Evolutionary conservation across 2,329 filamentous ascomycete species (phyloP).

Genomic region (Macrophomina pseudophaseolina): DNA sequence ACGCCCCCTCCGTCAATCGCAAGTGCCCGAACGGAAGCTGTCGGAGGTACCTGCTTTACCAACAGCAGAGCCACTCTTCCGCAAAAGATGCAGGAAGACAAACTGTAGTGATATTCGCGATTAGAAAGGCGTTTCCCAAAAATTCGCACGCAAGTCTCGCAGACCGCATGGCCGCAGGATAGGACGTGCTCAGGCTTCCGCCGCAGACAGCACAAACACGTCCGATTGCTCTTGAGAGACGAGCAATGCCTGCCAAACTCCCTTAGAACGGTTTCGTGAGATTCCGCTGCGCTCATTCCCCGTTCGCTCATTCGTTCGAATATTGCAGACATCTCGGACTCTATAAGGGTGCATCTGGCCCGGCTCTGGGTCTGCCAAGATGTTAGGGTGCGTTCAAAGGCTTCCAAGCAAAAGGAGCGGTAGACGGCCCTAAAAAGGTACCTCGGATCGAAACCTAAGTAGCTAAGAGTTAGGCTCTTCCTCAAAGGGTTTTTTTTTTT

Average conservation of each 20-base stretch:
- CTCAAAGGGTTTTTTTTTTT: neutral
- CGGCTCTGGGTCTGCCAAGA: neutral
- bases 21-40: slow-evolving; percentile 28
- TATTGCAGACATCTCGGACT: slow-evolving; percentile 16
- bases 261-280: slow-evolving; percentile 23
- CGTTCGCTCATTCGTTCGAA: slow-evolving; percentile 22
- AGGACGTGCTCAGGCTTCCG: slow-evolving; percentile 29
- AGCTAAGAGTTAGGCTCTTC: neutral
- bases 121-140: slow-evolving; percentile 21
- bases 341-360: slow-evolving; percentile 14
- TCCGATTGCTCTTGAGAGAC: slow-evolving; percentile 24
- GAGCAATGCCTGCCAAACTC: slow-evolving; percentile 27
- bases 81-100: slow-evolving; percentile 29
- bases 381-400: neutral
- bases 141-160: slow-evolving; percentile 27
- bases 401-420: neutral
- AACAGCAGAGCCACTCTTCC: slow-evolving; percentile 20
- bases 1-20: slow-evolving; percentile 28
- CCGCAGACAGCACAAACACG: slow-evolving; percentile 28
- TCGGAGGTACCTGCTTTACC: slow-evolving; percentile 30
- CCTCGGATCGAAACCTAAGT: slow-evolving; percentile 9
- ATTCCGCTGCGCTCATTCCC: slow-evolving; percentile 23
- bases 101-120: slow-evolving; percentile 29
- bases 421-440: slow-evolving; percentile 8
- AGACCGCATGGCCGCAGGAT: slow-evolving; percentile 28